Base-by-base conservation (phyloP, 2,329 filamentous ascomycete genomes). In the Talaromyces sp. region DNA sequence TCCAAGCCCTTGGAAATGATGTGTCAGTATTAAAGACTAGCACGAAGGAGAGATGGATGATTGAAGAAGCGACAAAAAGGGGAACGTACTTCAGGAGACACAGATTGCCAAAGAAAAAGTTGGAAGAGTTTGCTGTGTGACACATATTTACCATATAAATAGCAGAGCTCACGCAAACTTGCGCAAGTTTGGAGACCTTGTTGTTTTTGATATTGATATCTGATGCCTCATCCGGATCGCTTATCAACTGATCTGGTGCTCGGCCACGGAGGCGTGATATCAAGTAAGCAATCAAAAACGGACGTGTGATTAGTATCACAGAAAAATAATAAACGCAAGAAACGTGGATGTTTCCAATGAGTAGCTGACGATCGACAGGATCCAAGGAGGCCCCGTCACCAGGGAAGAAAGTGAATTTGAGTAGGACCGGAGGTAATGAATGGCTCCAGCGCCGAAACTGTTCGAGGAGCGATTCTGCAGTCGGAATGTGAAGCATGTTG, bases 61-160 rank as follows among this genome's bases (percentile, higher is more conserved):
- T n/a, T n/a, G n/a, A n/a, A n/a, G n/a, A n/a, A n/a, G n/a, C n/a
- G n/a, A n/a, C n/a, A n/a, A n/a, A n/a, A n/a, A n/a, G n/a, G n/a
- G n/a, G 37, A 14, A 40, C 39, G 8, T n/a, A 40, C 39, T 40
- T 40, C 12, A 40, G 39, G n/a, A 40, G 18, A 40, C 39, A 40
- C 39, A 40, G 14, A 40, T 40, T 40, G 39, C 39, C 39, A 18
- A 40, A 40, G 39, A 40, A 40, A 40, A 40, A 40, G 16, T 40
- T 18, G 16, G 39, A 40, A 16, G 39, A 40, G 5, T 40, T 40
- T 40, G 39, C 39, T 5, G 16, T 40, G 6, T 40, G 16, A 58
- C 55, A 58, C 55, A 58, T 58, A 28, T 58, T 39, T 9, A 58
- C 55, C 55, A 58, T 58, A 58, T 58, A 58, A 16, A 58, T 39